Evolutionary conservation across 2,329 filamentous ascomycete species (phyloP).

Genomic region (Aspergillus puulaauensis): DNA sequence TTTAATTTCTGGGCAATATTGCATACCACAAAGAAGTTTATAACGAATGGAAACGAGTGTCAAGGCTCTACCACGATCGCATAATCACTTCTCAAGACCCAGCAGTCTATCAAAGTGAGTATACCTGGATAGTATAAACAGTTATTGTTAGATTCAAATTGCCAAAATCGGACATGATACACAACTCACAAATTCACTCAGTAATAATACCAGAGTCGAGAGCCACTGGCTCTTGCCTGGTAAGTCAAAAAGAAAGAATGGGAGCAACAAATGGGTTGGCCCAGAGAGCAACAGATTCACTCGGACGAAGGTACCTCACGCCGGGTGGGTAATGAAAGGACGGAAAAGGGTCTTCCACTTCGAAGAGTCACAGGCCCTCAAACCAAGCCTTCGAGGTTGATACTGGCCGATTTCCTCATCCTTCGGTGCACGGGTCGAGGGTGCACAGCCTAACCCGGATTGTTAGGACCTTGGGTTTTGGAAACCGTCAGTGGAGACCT

Average conservation of each 20-base stretch:
- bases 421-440: slow-evolving; percentile 13
- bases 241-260: slow-evolving; percentile 17
- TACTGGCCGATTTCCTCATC: slow-evolving; percentile 18
- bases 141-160: slow-evolving; percentile 10
- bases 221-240: slow-evolving; percentile 31
- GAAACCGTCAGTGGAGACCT: slow-evolving; percentile 7
- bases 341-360: slow-evolving; percentile 15
- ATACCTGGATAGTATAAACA: slow-evolving; percentile 13
- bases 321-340: slow-evolving; percentile 20
- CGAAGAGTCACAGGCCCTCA: slow-evolving; percentile 19
- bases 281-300: slow-evolving; percentile 11
- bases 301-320: slow-evolving; percentile 14
- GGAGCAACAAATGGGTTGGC: neutral
- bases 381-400: slow-evolving; percentile 21
- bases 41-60: slow-evolving; percentile 18
- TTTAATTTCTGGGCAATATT: slow-evolving; percentile 1
- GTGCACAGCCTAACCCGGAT: slow-evolving; percentile 9
- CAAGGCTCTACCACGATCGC: slow-evolving; percentile 16
- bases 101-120: slow-evolving; percentile 11
- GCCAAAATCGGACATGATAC: slow-evolving; percentile 4
- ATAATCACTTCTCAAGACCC: slow-evolving; percentile 27
- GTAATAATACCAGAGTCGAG: slow-evolving; percentile 14
- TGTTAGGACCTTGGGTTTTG: slow-evolving; percentile 1
- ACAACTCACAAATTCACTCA: slow-evolving; percentile 20
- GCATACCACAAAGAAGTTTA: slow-evolving; percentile 19